A percentile compares a stretch with the other conserved stretches of the same genome.
These are phyloP conservation scores for Dictyostelium discoideum DNA, from an alignment of 78 protist species.

Conservation along the genomic window dicty_2.7 NC_007091.3:1803501-1804000, in stretches of 20 bases:
- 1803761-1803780: constrained; percentile 82
- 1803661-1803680: constrained; percentile 68
- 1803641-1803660: constrained; percentile 50
- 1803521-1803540: constrained; percentile 76
- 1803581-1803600: constrained; percentile 76
- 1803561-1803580: constrained; percentile 72
- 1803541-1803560: constrained; percentile 72
- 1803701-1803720: constrained; percentile 69
- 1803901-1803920: constrained; percentile 86
- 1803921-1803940: constrained; percentile 68
- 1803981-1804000: not conserved
- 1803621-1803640: constrained; percentile 77
- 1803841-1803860: constrained; percentile 66
- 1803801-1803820: constrained; percentile 42
- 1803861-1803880: constrained; percentile 50
- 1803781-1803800: constrained; percentile 75
- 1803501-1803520: constrained; percentile 66
- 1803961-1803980: constrained; percentile 3
- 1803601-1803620: constrained; percentile 83
- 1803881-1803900: constrained; percentile 71
- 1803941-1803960: constrained; percentile 17
- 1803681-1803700: constrained; percentile 75
- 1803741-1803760: constrained; percentile 74
- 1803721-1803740: constrained; percentile 46
- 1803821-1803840: constrained; percentile 26